Conservation (phyloP, 2,329 filamentous ascomycete genomes). For the Trichophyton equinum region DNA sequence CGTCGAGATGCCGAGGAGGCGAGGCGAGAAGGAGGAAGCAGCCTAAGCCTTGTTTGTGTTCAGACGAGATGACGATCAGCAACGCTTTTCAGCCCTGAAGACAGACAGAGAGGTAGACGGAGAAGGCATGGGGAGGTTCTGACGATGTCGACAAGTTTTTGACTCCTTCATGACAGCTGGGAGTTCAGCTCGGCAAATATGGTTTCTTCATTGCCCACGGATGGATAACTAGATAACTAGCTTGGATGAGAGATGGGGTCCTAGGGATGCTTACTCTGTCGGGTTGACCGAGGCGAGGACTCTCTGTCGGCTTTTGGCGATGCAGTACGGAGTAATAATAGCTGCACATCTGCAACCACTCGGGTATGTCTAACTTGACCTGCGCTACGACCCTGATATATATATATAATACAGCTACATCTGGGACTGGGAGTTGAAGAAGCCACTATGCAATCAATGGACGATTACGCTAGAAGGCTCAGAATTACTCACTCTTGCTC, state of each 20-base stretch:
- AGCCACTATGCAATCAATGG: background rate
- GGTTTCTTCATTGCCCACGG: background rate
- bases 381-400: background rate
- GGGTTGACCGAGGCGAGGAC: no score
- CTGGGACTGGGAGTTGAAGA: background rate
- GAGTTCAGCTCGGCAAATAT: constrained; percentile 1
- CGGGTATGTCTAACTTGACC: no score
- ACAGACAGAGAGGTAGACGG: background rate
- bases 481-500: background rate
- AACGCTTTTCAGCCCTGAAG: no score
- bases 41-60: background rate
- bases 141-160: constrained; percentile 3
- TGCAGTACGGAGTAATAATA: no score
- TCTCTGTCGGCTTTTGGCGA: no score
- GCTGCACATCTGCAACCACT: no score
- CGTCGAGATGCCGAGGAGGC: background rate
- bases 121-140: background rate
- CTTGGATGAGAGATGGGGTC: no score
- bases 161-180: background rate
- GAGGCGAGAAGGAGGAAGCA: background rate
- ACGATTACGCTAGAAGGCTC: background rate
- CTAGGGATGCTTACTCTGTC: no score
- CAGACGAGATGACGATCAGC: no score
- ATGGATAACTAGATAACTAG: no score
- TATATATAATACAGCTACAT: background rate